Evolutionary conservation across 163 green algal species (phyloP).

Genomic region (Chlamydomonas reinhardtii): DNA sequence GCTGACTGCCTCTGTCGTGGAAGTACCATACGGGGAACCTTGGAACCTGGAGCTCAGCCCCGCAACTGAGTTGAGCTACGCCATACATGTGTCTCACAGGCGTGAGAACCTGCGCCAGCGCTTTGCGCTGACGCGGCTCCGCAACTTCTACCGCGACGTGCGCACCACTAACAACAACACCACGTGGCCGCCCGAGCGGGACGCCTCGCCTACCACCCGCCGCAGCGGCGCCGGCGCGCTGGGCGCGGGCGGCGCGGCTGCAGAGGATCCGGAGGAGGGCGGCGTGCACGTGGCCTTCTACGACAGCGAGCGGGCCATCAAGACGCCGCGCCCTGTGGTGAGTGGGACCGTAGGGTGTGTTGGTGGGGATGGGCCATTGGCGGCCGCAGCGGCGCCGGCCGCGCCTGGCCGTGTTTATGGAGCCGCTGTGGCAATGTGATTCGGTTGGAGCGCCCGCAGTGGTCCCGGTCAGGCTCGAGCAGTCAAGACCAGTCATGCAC

Average conservation of each 20-base stretch:
- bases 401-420: no score
- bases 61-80: no score
- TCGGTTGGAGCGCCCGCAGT: no score
- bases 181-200: constrained; percentile 49
- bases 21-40: no score
- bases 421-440: no score
- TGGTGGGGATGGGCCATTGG: no score
- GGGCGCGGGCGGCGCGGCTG: background rate
- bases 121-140: constrained; percentile 45
- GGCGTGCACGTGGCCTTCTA: constrained; percentile 51
- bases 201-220: constrained; percentile 12
- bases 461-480: no score
- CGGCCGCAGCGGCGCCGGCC: no score
- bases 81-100: no score
- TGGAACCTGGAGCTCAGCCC: no score
- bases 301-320: constrained; percentile 39
- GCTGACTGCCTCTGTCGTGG: no score
- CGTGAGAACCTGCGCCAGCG: constrained; percentile 45
- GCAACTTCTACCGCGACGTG: constrained; percentile 57
- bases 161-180: constrained; percentile 55
- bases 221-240: background rate
- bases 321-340: constrained; percentile 43
- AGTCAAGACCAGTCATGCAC: no score
- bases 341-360: background rate
- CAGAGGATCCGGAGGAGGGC: background rate